Conservation (phyloP, 148 eudicot genomes). For the Vaccinium vitisidaea region DNA sequence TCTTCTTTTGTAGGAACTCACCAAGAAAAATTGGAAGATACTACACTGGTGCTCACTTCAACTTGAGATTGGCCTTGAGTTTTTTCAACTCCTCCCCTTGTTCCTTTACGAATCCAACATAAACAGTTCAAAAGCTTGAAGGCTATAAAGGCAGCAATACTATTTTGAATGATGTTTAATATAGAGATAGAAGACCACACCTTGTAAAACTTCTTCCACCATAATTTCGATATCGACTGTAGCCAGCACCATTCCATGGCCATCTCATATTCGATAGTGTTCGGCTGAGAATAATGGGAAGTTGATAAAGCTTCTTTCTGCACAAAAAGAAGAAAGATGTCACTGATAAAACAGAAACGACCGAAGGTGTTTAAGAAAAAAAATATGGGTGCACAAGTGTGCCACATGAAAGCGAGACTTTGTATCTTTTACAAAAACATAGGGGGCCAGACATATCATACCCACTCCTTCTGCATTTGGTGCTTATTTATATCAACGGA, state of each 20-base stretch:
- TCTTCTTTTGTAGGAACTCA: constrained; percentile 15
- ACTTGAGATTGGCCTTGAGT: constrained; percentile 39
- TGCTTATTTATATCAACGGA: constrained; percentile 37
- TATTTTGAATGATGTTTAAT: not conserved
- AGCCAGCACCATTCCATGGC: constrained; percentile 72
- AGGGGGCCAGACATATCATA: constrained; percentile 7
- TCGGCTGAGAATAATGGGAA: constrained; percentile 70
- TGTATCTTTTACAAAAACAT: not conserved
- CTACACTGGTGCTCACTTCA: constrained; percentile 21
- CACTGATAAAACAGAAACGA: not conserved
- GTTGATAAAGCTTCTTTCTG: constrained; percentile 79
- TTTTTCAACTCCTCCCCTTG: constrained; percentile 46
- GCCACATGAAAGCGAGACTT: not conserved
- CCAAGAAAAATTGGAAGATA: constrained; percentile 11
- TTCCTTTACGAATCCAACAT: constrained; percentile 31
- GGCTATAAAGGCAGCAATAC: not conserved
- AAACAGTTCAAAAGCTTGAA: constrained; percentile 10
- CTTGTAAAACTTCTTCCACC: constrained; percentile 49
- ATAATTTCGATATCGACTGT: constrained; percentile 45
- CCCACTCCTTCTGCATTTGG: constrained; percentile 47
- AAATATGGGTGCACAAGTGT: not conserved
- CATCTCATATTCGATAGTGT: constrained; percentile 73
- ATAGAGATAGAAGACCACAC: constrained; percentile 21
- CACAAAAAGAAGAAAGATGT: constrained; percentile 9
- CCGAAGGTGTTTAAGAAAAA: not conserved